Conservation (phyloP, 345 rosid genomes). For the Lumnitzera littorea region DNA sequence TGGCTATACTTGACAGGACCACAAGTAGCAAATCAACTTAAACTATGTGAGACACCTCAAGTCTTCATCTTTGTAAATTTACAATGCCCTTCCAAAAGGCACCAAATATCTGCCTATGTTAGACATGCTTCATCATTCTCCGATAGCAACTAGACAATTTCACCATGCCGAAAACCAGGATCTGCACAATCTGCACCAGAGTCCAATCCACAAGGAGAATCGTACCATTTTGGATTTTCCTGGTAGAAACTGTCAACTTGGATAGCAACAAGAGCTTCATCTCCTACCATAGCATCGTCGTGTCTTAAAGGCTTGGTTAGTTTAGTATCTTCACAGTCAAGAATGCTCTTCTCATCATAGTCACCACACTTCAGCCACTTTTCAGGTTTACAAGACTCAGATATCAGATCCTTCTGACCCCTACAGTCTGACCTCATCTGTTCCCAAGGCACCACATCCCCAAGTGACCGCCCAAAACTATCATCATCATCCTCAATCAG, state of each 20-base stretch:
- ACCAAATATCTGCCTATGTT: slow-evolving; percentile 4
- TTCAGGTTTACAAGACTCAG: slow-evolving; percentile 74
- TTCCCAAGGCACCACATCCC: slow-evolving; percentile 91
- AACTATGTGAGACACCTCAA: slow-evolving; percentile 29
- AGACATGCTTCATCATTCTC: not conserved
- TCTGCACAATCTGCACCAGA: slow-evolving; percentile 77
- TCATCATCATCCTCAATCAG: slow-evolving; percentile 89
- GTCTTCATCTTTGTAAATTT: slow-evolving; percentile 44
- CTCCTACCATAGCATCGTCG: slow-evolving; percentile 73
- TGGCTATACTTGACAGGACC: slow-evolving; percentile 42
- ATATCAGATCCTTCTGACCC: slow-evolving; percentile 64
- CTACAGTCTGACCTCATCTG: slow-evolving; percentile 63
- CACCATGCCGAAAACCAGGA: slow-evolving; percentile 75
- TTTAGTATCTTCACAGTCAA: slow-evolving; percentile 85
- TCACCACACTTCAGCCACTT: slow-evolving; percentile 89
- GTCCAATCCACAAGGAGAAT: slow-evolving; percentile 94
- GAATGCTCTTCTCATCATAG: slow-evolving; percentile 89
- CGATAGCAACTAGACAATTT: slow-evolving; percentile 38
- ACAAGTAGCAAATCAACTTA: slow-evolving; percentile 27
- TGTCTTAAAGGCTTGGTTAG: slow-evolving; percentile 78
- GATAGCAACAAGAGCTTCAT: slow-evolving; percentile 83
- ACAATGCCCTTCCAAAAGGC: slow-evolving; percentile 37
- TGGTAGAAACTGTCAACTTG: slow-evolving; percentile 98
- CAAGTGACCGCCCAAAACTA: slow-evolving; percentile 82
- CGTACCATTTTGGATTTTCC: slow-evolving; percentile 90